A percentile compares a stretch with the other conserved stretches of the same genome.
phyloP scores from a whole-genome alignment of 345 rosid species.

The Citrus medica region DNA sequence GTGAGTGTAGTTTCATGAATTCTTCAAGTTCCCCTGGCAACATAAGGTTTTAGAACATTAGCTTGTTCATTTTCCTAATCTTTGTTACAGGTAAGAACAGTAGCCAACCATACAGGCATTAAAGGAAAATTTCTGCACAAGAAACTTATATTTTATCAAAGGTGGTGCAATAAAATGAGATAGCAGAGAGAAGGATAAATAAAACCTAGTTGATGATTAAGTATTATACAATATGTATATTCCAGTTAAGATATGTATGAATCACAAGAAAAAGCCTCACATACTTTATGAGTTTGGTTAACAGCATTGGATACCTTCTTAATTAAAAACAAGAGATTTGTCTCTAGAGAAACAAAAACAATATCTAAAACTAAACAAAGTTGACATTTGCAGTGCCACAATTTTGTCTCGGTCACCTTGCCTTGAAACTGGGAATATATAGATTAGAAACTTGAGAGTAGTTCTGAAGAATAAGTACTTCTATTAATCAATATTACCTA shows the following conservation, averaged over 20 bases:
- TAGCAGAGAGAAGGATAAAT: neutral
- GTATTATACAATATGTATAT: neutral
- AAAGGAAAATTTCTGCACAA: neutral
- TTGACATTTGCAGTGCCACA: neutral
- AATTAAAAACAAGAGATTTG: neutral
- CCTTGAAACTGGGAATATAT: neutral
- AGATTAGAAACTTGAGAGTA: neutral
- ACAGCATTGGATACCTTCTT: constrained; percentile 1
- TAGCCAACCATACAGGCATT: neutral
- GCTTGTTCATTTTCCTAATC: neutral
- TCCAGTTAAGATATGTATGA: neutral
- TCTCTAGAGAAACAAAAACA: neutral
- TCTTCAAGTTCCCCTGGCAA: constrained; percentile 13
- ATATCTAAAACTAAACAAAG: neutral
- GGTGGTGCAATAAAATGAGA: neutral
- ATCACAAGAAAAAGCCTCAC: neutral
- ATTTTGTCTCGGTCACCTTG: neutral
- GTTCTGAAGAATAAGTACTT: neutral
- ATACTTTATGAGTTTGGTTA: neutral
- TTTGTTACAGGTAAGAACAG: neutral
- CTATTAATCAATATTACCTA: constrained; percentile 1
- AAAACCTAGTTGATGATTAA: neutral
- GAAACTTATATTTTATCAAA: neutral
- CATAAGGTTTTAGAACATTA: constrained; percentile 1
- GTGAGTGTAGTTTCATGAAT: constrained; percentile 1